A percentile compares a stretch with the other conserved stretches of the same genome.
Evolutionary conservation across 2,329 filamentous ascomycete species (phyloP).

Genomic region (Venturia carpophila): DNA sequence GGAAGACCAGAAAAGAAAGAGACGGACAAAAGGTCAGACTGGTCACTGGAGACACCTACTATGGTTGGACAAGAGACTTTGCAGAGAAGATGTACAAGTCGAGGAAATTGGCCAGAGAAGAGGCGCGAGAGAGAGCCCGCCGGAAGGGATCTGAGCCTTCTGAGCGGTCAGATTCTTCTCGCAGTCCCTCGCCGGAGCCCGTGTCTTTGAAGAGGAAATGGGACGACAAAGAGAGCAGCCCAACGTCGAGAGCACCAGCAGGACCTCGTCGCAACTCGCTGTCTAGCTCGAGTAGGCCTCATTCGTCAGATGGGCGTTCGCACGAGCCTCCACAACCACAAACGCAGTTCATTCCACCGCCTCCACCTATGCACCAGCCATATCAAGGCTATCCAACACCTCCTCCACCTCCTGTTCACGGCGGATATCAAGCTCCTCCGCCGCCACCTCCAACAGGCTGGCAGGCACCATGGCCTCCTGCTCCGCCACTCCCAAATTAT

Average conservation of each 20-base stretch:
- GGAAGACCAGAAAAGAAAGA: slow-evolving; percentile 4
- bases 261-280: not conserved
- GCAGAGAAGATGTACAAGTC: slow-evolving; percentile 13
- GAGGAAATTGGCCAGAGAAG: not conserved
- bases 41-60: slow-evolving; percentile 15
- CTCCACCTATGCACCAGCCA: slow-evolving; percentile 5
- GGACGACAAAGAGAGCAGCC: not conserved
- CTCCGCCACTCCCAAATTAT: slow-evolving; percentile 9
- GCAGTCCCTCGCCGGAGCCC: slow-evolving; percentile 11
- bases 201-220: not conserved
- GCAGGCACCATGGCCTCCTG: slow-evolving; percentile 10
- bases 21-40: slow-evolving; percentile 1
- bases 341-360: slow-evolving; percentile 6
- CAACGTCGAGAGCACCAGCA: not conserved
- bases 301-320: not conserved
- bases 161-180: not conserved
- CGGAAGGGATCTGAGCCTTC: not conserved
- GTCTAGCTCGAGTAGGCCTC: not conserved
- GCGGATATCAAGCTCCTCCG: slow-evolving; percentile 3
- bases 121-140: slow-evolving; percentile 2
- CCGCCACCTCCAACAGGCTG: not conserved
- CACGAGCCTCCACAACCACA: not conserved
- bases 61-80: slow-evolving; percentile 16
- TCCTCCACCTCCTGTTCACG: not conserved
- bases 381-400: slow-evolving; percentile 8